These are phyloP conservation scores for Linaria vulgaris DNA, from an alignment of 257 asterid species.

Conservation along the genomic window DNA sequence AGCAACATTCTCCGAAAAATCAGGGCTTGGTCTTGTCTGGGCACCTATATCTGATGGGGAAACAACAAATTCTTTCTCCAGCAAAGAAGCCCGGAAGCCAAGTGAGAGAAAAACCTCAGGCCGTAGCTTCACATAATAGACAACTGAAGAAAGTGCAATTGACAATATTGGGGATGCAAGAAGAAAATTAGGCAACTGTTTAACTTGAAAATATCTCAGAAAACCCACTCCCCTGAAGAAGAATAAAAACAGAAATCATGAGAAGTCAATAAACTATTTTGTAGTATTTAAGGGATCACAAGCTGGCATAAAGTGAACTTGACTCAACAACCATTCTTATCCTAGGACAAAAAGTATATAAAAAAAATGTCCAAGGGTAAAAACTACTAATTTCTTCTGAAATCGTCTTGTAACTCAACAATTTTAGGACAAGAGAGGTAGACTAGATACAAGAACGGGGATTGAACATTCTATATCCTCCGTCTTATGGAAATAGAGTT, in stretches of 20 bases:
- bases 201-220: slow-evolving; percentile 78
- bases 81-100: slow-evolving; percentile 52
- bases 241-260: slow-evolving; percentile 27
- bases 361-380: too few species aligned
- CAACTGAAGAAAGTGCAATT: slow-evolving; percentile 66
- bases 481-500: too few species aligned
- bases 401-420: background rate
- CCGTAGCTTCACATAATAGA: slow-evolving; percentile 65
- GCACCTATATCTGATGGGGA: slow-evolving; percentile 33
- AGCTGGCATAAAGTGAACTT: background rate
- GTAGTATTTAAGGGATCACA: slow-evolving; percentile 19
- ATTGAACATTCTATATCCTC: slow-evolving; percentile 4
- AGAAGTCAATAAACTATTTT: slow-evolving; percentile 3
- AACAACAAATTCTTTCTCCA: slow-evolving; percentile 31
- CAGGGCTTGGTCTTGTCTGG: slow-evolving; percentile 30
- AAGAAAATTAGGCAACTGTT: slow-evolving; percentile 87
- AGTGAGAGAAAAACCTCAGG: slow-evolving; percentile 70
- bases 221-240: slow-evolving; percentile 91
- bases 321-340: too few species aligned
- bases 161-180: slow-evolving; percentile 88
- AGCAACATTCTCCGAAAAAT: slow-evolving; percentile 27
- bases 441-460: background rate
- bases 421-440: background rate
- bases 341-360: too few species aligned
- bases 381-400: too few species aligned